Evolutionary conservation across 176 grass and related monocot genomes (phyloP).

Genomic region (Puya raimondii): DNA sequence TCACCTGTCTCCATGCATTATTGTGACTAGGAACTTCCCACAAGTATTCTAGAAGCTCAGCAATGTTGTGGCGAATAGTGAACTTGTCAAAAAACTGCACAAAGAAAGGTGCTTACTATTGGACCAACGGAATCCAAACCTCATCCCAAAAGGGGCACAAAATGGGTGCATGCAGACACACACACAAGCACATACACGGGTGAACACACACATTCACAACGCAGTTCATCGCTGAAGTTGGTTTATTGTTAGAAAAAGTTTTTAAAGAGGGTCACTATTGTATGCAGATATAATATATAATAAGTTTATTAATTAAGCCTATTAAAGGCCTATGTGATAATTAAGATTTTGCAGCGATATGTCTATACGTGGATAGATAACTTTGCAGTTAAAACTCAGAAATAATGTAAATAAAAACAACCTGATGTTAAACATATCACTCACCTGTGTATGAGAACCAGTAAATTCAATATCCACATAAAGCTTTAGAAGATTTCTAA

Average conservation of each 20-base stretch:
- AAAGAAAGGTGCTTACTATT: constrained; percentile 4
- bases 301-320: background rate
- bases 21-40: constrained; percentile 94
- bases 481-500: constrained; percentile 88
- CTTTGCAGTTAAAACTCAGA: too few relatives aligned
- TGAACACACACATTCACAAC: too few relatives aligned
- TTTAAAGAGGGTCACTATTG: too few relatives aligned
- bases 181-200: too few relatives aligned
- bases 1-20: constrained; percentile 83
- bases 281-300: background rate
- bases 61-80: constrained; percentile 95
- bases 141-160: background rate
- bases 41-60: constrained; percentile 90
- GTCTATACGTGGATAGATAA: too few relatives aligned
- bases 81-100: constrained; percentile 94
- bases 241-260: too few relatives aligned
- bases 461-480: constrained; percentile 99
- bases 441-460: constrained; percentile 90
- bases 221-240: too few relatives aligned
- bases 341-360: too few relatives aligned
- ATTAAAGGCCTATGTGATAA: background rate
- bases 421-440: background rate
- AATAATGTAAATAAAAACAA: too few relatives aligned
- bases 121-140: background rate
- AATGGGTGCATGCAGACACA: background rate